A percentile compares a stretch with the other conserved stretches of the same genome.
Conservation (phyloP, 495 filamentous ascomycete genomes). For the Talaromyces stipitatus region DNA sequence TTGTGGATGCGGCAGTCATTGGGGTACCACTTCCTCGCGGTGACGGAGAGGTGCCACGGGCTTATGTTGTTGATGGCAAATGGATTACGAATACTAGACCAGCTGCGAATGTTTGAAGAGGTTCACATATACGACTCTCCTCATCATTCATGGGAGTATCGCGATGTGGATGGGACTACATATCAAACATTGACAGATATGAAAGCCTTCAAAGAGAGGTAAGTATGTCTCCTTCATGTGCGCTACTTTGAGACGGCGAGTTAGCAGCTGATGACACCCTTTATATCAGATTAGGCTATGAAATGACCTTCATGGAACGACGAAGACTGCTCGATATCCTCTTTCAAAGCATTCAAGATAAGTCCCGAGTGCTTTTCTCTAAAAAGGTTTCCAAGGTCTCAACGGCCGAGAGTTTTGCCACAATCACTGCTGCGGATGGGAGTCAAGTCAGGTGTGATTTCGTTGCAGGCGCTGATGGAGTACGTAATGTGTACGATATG, state of each 20-base stretch:
- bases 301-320: slow-evolving; percentile 15
- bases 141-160: background rate
- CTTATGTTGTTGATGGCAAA: slow-evolving; percentile 55
- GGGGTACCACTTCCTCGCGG: slow-evolving; percentile 54
- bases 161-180: background rate
- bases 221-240: background rate
- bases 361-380: slow-evolving; percentile 16
- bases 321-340: slow-evolving; percentile 17
- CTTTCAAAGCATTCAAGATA: slow-evolving; percentile 20
- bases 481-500: slow-evolving; percentile 30
- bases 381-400: slow-evolving; percentile 18
- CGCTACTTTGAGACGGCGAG: background rate
- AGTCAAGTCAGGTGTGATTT: slow-evolving; percentile 28
- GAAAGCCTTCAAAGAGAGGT: background rate
- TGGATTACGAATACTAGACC: slow-evolving; percentile 11
- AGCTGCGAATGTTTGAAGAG: slow-evolving; percentile 23
- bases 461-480: slow-evolving; percentile 37
- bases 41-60: slow-evolving; percentile 69
- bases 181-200: background rate
- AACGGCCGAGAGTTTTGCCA: slow-evolving; percentile 10
- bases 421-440: slow-evolving; percentile 17
- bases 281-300: background rate
- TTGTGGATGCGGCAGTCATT: slow-evolving; percentile 74
- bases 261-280: background rate
- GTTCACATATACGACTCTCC: slow-evolving; percentile 4